Evolutionary conservation across 169 alveolate species (phyloP).

Genomic region (Plasmodium gallinaceum): DNA sequence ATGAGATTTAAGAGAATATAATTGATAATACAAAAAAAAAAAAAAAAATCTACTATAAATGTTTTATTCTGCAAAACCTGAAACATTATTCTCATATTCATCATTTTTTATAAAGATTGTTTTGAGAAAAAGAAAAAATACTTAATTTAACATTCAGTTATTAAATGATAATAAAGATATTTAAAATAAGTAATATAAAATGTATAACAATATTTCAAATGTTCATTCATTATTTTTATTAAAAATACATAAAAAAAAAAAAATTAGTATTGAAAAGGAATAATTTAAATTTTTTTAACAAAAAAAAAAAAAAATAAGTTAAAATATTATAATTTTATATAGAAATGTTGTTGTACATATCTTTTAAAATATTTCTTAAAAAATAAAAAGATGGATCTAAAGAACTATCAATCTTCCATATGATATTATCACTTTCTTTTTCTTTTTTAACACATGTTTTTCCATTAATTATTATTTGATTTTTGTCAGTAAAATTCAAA

Average conservation of each 20-base stretch:
- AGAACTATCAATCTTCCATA: conserved; percentile 61
- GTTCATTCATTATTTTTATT: neutral
- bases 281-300: neutral
- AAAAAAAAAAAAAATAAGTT: neutral
- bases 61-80: no score
- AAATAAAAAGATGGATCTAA: conserved; percentile 65
- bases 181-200: no score
- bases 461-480: conserved; percentile 66
- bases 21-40: no score
- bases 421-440: conserved; percentile 2
- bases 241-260: neutral
- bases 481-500: conserved; percentile 19
- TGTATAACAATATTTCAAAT: neutral
- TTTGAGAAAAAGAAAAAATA: no score
- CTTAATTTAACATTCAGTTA: no score
- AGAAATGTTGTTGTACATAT: conserved; percentile 58
- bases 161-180: no score
- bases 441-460: conserved; percentile 47
- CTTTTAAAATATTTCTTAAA: conserved; percentile 48
- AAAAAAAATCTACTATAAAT: no score
- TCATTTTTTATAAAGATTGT: no score
- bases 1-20: no score
- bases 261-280: neutral
- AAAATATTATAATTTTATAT: conserved; percentile 12
- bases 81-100: no score